These are phyloP conservation scores for Halteria grandinella DNA, from an alignment of 73 alveolate genomes.

Conservation along the genomic window DNA sequence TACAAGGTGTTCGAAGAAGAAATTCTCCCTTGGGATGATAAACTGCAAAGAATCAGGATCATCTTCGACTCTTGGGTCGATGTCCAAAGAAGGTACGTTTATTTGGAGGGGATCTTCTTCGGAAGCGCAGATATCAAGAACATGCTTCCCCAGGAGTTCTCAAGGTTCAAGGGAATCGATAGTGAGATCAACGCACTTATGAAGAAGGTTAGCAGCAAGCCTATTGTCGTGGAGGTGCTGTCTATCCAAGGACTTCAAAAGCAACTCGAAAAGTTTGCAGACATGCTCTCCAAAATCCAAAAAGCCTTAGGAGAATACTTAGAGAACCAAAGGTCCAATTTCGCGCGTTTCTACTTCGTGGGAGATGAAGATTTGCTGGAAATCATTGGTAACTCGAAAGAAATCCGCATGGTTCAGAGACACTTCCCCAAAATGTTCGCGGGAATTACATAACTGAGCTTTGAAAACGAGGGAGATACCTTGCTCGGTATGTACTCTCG, in stretches of 20 bases:
- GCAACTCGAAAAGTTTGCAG: constrained; percentile 96
- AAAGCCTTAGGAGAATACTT: constrained; percentile 98
- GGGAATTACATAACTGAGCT: constrained; percentile 88
- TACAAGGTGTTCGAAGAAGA: constrained; percentile 96
- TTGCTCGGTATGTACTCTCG: constrained; percentile 95
- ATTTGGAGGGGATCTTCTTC: constrained; percentile 99
- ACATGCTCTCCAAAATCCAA: constrained; percentile 86
- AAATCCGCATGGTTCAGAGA: constrained; percentile 96
- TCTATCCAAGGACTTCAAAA: constrained; percentile 94
- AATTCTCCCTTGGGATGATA: constrained; percentile 98
- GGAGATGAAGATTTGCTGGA: constrained; percentile 98
- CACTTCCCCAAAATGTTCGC: constrained; percentile 99
- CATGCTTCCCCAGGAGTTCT: constrained; percentile 96
- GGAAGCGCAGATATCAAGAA: constrained; percentile 99
- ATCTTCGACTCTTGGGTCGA: constrained; percentile 99
- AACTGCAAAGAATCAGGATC: constrained; percentile 95
- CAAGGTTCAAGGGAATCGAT: constrained; percentile 97
- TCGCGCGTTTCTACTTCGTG: constrained; percentile 99
- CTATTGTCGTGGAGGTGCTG: constrained; percentile 91
- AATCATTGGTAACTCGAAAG: constrained; percentile 99
- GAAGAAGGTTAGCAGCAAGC: constrained; percentile 99
- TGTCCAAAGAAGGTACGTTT: constrained; percentile 99
- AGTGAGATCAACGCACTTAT: constrained; percentile 94
- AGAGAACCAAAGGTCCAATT: constrained; percentile 98
- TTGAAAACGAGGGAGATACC: constrained; percentile 86